Percentiles rank a stretch among this genome's conserved stretches.
These are phyloP conservation scores for Eucalyptus regnans DNA, from an alignment of 345 rosid species.

Conservation along the genomic window DNA sequence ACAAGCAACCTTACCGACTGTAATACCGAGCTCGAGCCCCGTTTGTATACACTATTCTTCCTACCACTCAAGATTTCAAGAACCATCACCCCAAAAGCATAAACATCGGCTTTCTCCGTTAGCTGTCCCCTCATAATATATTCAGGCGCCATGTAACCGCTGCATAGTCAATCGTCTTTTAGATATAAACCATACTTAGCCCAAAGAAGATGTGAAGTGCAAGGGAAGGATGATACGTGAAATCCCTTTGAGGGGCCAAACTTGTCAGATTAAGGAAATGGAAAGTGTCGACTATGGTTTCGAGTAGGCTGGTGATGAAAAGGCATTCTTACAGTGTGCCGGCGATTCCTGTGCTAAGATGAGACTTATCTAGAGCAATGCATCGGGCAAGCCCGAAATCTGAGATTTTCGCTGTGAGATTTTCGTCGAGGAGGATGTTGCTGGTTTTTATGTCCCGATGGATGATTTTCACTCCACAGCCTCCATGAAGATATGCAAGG, in stretches of 20 bases:
- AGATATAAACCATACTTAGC: neutral
- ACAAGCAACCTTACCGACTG: slow-evolving; percentile 23
- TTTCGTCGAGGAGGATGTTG: slow-evolving; percentile 61
- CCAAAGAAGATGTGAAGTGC: neutral
- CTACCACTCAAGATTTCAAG: slow-evolving; percentile 50
- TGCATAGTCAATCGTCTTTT: neutral
- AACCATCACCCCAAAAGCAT: slow-evolving; percentile 64
- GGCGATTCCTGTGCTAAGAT: slow-evolving; percentile 53
- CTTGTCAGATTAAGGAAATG: neutral
- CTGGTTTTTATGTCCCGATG: slow-evolving; percentile 85
- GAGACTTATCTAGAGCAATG: slow-evolving; percentile 24
- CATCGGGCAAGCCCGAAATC: slow-evolving; percentile 78
- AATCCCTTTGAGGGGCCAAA: neutral
- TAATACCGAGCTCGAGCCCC: slow-evolving; percentile 35
- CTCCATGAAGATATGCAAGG: slow-evolving; percentile 54
- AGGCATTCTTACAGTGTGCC: slow-evolving; percentile 58
- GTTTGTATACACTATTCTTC: slow-evolving; percentile 49
- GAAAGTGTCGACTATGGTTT: neutral
- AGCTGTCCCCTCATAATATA: slow-evolving; percentile 57
- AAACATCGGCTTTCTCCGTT: slow-evolving; percentile 72
- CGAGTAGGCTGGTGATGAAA: rapidly evolving
- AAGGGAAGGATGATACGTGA: too few species aligned
- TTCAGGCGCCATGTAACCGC: slow-evolving; percentile 88
- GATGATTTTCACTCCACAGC: slow-evolving; percentile 44
- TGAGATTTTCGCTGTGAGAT: slow-evolving; percentile 58